Base-by-base conservation (phyloP, 1,284 basidiomycete species). In the Ceratobasidium sp. region DNA sequence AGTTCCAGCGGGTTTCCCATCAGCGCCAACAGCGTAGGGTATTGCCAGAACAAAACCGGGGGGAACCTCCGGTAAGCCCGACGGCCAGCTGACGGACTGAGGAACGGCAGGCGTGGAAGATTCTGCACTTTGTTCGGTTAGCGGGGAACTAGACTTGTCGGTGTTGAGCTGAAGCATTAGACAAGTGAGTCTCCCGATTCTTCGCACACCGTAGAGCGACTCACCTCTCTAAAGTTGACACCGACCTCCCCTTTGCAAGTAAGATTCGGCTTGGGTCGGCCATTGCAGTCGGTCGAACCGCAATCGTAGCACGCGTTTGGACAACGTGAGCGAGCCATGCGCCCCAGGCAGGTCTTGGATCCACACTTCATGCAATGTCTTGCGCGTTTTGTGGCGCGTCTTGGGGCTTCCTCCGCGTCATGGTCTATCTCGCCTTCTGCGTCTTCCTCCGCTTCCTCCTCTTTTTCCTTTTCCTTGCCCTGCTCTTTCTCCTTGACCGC, bases 301-400 rank as follows among this genome's bases (percentile, higher is more conserved):
- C 71, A 74, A 43, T 74, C 71, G 25, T 74, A 49, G 49, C 71
- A 74, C 13, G 34, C 46, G 34, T 62, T 65, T 29, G 71, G 59
- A 54, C 71, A 74, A 29, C 71, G 71, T 22, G 61, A 62, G 34
- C 71, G 71, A 15, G 43, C 19, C 44, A 64, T n/a, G 1, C 71
- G 44, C 32, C 71, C 71, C 32, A 46, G 59, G 19, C 71, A 74
- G 6, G 32, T 25, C 49, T 64, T 52, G 15, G 71, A 74, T 8
- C 71, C 71, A n/a, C 71, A 74, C 51, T 74, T 74, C 71, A 74
- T 74, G 22, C 71, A 74, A 54, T 74, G 71, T 15, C 71, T 44
- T 25, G 32, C 32, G 4, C 71, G 71, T 19, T 59, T 59, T 22
- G 71, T 22, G 7, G 34, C 34, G 1, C 59, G 59, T 19, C 22